phyloP scores from a whole-genome alignment of 169 alveolate species.

The Perkinsus marinus region DNA sequence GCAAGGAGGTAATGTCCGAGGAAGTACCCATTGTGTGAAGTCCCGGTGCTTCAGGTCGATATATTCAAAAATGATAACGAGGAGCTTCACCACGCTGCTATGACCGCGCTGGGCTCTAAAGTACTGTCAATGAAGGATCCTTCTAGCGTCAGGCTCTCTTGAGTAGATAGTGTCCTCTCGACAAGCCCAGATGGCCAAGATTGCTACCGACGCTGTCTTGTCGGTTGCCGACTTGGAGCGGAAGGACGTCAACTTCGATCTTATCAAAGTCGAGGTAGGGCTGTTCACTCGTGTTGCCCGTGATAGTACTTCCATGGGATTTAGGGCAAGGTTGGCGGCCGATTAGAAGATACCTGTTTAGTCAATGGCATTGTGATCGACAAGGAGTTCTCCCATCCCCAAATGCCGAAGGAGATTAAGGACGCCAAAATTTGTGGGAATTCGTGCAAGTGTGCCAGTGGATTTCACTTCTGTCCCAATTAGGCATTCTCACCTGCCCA shows the following conservation, averaged over 20 bases:
- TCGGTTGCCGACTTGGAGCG: slow-evolving; percentile 92
- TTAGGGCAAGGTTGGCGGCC: slow-evolving; percentile 89
- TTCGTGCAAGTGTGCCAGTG: background rate
- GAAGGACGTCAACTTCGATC: slow-evolving; percentile 93
- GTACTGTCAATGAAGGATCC: slow-evolving; percentile 57
- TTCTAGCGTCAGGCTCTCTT: slow-evolving; percentile 3
- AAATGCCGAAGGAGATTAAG: slow-evolving; percentile 81
- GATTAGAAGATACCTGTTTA: slow-evolving; percentile 83
- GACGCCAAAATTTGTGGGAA: slow-evolving; percentile 76
- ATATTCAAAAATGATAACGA: slow-evolving; percentile 43
- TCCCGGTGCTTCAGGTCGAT: slow-evolving; percentile 43
- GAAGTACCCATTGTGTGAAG: background rate
- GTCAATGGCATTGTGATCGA: slow-evolving; percentile 77
- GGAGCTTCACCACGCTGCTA: slow-evolving; percentile 68
- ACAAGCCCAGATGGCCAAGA: slow-evolving; percentile 75
- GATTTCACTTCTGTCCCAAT: background rate
- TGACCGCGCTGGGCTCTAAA: slow-evolving; percentile 92
- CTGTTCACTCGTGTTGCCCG: background rate
- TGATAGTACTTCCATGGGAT: background rate
- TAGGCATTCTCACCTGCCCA: slow-evolving; percentile 93
- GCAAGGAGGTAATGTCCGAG: slow-evolving; percentile 16
- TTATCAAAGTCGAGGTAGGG: slow-evolving; percentile 63
- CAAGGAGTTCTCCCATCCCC: slow-evolving; percentile 97
- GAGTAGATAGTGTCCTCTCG: slow-evolving; percentile 38
- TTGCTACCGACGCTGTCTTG: slow-evolving; percentile 93